phyloP scores from a whole-genome alignment of 495 filamentous ascomycete species.

The Aspergillus campestris region DNA sequence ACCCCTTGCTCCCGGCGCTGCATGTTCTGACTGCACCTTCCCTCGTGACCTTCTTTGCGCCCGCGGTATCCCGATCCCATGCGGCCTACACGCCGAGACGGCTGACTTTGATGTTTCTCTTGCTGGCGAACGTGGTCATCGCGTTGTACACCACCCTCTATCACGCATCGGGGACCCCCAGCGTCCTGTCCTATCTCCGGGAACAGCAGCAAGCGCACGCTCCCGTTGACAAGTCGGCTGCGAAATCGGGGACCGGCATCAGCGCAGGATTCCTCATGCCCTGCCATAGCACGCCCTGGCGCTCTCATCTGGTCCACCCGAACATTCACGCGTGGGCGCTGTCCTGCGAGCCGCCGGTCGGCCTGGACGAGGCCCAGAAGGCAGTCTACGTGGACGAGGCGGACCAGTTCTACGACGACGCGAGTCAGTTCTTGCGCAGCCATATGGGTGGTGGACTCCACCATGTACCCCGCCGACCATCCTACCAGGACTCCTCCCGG shows the following conservation, averaged over 20 bases:
- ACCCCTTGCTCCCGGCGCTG: constrained; percentile 79
- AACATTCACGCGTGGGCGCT: constrained; percentile 75
- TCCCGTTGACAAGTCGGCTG: constrained; percentile 7
- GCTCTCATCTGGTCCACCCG: constrained; percentile 70
- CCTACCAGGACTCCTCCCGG: constrained; percentile 13
- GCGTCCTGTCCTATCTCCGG: constrained; percentile 66
- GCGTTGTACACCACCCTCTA: constrained; percentile 63
- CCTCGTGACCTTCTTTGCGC: constrained; percentile 56
- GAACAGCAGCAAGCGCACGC: constrained; percentile 53
- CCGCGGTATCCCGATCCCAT: constrained; percentile 24
- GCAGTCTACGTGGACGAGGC: constrained; percentile 75
- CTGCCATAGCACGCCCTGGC: constrained; percentile 97
- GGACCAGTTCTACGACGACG: constrained; percentile 74
- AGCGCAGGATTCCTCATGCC: constrained; percentile 91
- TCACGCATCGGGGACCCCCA: constrained; percentile 71
- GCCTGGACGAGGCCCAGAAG: constrained; percentile 49
- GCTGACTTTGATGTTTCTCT: constrained; percentile 46
- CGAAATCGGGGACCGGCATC: constrained; percentile 21
- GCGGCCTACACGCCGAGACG: constrained; percentile 34
- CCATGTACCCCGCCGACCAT: constrained; percentile 32
- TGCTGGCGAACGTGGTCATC: constrained; percentile 61
- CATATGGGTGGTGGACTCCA: constrained; percentile 39
- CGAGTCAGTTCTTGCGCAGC: constrained; percentile 48
- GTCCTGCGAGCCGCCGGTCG: constrained; percentile 81
- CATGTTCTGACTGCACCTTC: constrained; percentile 70